phyloP scores from a whole-genome alignment of 1,139 yeast genomes.

The Wickerhamiella infanticola region DNA sequence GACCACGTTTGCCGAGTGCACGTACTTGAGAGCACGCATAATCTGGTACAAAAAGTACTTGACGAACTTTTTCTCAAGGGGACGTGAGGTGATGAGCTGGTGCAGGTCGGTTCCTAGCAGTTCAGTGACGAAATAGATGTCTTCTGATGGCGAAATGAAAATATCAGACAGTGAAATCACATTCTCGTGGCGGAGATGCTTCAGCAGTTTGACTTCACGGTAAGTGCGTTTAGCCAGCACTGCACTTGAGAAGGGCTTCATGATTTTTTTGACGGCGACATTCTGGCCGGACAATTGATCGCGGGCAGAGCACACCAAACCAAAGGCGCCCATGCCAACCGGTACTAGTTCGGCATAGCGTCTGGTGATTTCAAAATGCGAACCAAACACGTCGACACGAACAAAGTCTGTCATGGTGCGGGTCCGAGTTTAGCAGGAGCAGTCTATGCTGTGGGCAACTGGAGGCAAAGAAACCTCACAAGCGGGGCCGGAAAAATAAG shows the following conservation, averaged over 20 bases:
- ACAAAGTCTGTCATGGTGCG: constrained; percentile 15
- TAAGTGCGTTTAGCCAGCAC: constrained; percentile 93
- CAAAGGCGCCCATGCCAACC: constrained; percentile 99
- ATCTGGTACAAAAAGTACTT: constrained; percentile 94
- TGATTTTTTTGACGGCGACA: constrained; percentile 92
- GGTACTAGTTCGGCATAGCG: constrained; percentile 81
- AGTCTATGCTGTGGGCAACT: background rate
- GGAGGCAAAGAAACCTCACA: too few species aligned
- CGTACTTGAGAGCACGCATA: constrained; percentile 73
- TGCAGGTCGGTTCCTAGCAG: constrained; percentile 93
- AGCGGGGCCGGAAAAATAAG: too few species aligned
- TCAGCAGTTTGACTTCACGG: constrained; percentile 82
- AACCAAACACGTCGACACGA: constrained; percentile 53
- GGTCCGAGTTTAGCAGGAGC: background rate
- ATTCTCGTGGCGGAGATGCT: constrained; percentile 89
- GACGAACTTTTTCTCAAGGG: constrained; percentile 88
- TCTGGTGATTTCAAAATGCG: constrained; percentile 83
- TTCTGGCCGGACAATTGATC: constrained; percentile 83
- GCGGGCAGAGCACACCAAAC: constrained; percentile 89
- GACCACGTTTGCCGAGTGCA: constrained; percentile 93
- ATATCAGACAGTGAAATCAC: constrained; percentile 87
- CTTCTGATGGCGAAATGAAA: constrained; percentile 87
- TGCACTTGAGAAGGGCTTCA: constrained; percentile 94
- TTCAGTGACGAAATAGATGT: constrained; percentile 92
- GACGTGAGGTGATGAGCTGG: constrained; percentile 77